phyloP scores from a whole-genome alignment of 805 yeast species.

The Clavispora fructus region DNA sequence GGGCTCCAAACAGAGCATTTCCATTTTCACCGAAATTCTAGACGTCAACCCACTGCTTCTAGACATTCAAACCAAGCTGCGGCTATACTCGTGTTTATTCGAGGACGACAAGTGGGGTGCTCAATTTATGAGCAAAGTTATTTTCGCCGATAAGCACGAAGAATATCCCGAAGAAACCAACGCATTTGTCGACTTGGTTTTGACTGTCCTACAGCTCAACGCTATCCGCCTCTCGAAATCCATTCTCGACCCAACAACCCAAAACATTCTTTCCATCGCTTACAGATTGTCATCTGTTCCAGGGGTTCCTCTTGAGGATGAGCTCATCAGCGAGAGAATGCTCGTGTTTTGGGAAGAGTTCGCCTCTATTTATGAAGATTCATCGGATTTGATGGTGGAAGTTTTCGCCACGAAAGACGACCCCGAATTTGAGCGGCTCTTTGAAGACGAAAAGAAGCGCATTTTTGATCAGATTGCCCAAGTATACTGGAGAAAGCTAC shows the following conservation, averaged over 20 bases:
- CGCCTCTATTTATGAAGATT: constrained; percentile 43
- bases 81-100: constrained; percentile 33
- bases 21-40: constrained; percentile 37
- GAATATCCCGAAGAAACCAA: constrained; percentile 30
- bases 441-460: constrained; percentile 26
- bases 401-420: constrained; percentile 12
- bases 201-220: constrained; percentile 45
- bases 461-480: constrained; percentile 50
- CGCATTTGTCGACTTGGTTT: constrained; percentile 41
- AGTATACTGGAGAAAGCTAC: constrained; percentile 67
- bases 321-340: constrained; percentile 45
- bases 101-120: constrained; percentile 39
- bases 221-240: constrained; percentile 37
- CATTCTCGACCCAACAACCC: constrained; percentile 29
- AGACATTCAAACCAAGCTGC: constrained; percentile 22
- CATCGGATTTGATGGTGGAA: constrained; percentile 13
- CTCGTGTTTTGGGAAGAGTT: constrained; percentile 67
- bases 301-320: constrained; percentile 55
- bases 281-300: constrained; percentile 52
- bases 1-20: constrained; percentile 19
- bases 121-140: constrained; percentile 28
- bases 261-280: constrained; percentile 43
- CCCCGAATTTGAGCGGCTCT: constrained; percentile 9
- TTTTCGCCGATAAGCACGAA: constrained; percentile 23
- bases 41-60: constrained; percentile 44